Conservation (phyloP, 495 filamentous ascomycete genomes). For the Podospora sp. region DNA sequence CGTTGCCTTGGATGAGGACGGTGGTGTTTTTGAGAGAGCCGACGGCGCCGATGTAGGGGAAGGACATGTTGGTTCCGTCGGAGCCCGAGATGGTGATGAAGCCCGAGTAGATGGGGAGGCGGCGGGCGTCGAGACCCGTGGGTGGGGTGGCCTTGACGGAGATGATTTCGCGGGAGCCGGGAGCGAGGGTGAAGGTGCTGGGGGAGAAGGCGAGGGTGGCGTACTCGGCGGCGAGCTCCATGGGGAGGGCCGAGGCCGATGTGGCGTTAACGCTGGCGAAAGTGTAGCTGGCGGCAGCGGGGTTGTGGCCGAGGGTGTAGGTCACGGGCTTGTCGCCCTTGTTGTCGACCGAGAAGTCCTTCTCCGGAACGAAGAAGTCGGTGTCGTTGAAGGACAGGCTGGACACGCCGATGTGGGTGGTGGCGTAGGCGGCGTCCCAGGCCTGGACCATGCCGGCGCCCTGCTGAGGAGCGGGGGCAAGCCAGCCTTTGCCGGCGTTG, state of each 20-base stretch:
- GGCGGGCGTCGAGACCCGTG: slow-evolving; percentile 39
- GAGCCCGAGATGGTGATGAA: slow-evolving; percentile 54
- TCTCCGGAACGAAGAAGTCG: slow-evolving; percentile 48
- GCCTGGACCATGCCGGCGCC: slow-evolving; percentile 60
- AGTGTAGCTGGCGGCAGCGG: slow-evolving; percentile 50
- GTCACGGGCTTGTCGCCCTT: slow-evolving; percentile 47
- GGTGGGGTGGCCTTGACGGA: slow-evolving; percentile 49
- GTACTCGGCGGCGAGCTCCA: slow-evolving; percentile 40
- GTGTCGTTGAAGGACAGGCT: slow-evolving; percentile 63
- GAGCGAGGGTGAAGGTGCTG: slow-evolving; percentile 37
- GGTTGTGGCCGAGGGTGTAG: slow-evolving; percentile 49
- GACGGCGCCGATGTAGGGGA: slow-evolving; percentile 55
- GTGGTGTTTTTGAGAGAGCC: slow-evolving; percentile 46
- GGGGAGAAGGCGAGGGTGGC: slow-evolving; percentile 40
- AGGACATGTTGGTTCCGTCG: slow-evolving; percentile 49
- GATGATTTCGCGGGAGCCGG: slow-evolving; percentile 43
- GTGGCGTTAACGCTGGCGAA: slow-evolving; percentile 33
- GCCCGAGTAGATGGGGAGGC: slow-evolving; percentile 56
- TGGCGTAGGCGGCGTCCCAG: slow-evolving; percentile 57
- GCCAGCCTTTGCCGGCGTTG: slow-evolving; percentile 33
- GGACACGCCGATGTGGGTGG: slow-evolving; percentile 54
- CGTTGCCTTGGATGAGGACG: slow-evolving; percentile 40
- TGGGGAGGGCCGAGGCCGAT: slow-evolving; percentile 42
- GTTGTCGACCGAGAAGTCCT: slow-evolving; percentile 57
- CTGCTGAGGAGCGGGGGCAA: slow-evolving; percentile 60